Percentiles rank a stretch among this genome's conserved stretches.
Evolutionary conservation across 345 rosid genomes (phyloP).

Genomic region (Gossypioides kirkii): DNA sequence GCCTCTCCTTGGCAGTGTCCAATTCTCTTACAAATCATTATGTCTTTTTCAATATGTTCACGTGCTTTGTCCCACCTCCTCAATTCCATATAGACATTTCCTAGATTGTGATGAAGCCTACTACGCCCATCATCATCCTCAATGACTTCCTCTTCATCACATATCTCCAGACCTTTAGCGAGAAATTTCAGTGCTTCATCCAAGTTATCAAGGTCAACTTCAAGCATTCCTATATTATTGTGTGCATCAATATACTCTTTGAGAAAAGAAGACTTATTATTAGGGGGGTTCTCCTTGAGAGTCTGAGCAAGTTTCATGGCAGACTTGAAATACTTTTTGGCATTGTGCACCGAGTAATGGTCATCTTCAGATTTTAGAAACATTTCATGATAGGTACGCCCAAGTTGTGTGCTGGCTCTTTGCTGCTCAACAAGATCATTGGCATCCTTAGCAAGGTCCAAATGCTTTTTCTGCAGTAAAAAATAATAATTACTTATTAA

Average conservation of each 20-base stretch:
- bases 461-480: conserved; percentile 65
- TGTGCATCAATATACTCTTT: conserved; percentile 89
- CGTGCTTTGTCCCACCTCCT: conserved; percentile 74
- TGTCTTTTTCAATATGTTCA: conserved; percentile 73
- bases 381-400: conserved; percentile 84
- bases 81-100: conserved; percentile 59
- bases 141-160: conserved; percentile 81
- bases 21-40: conserved; percentile 65
- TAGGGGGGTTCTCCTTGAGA: conserved; percentile 63
- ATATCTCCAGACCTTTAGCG: conserved; percentile 60
- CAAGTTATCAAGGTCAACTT: conserved; percentile 79
- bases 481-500: not conserved
- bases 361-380: conserved; percentile 59
- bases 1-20: conserved; percentile 86
- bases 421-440: conserved; percentile 82
- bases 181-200: conserved; percentile 56
- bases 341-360: conserved; percentile 56
- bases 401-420: conserved; percentile 85
- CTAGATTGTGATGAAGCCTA: conserved; percentile 93
- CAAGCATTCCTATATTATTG: conserved; percentile 90
- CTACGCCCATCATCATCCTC: conserved; percentile 71
- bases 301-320: conserved; percentile 69
- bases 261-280: conserved; percentile 50
- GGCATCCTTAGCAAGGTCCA: conserved; percentile 75
- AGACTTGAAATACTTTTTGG: conserved; percentile 75